Evolutionary conservation across 495 filamentous ascomycete genomes (phyloP).

Genomic region (Sabuloglossum arenarium): DNA sequence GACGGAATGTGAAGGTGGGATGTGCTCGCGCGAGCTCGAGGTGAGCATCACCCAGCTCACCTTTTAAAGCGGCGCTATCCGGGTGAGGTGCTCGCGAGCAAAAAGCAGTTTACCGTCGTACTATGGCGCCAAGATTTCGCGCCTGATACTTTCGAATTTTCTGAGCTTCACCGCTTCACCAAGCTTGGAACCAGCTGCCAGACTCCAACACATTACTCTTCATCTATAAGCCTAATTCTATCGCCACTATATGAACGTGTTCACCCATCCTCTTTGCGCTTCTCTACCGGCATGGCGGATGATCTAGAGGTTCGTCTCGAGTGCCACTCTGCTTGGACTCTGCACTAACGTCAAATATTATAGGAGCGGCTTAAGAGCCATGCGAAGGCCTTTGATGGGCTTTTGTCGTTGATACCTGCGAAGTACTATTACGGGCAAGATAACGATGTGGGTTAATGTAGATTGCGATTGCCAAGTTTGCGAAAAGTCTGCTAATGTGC

Average conservation of each 20-base stretch:
- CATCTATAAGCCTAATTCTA: background rate
- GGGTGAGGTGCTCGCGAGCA: too few relatives aligned
- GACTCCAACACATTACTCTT: background rate
- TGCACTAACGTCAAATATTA: background rate
- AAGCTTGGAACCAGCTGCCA: background rate
- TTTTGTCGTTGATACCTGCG: conserved; percentile 81
- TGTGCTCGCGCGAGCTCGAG: too few relatives aligned
- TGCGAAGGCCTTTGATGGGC: conserved; percentile 69
- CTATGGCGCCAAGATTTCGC: too few relatives aligned
- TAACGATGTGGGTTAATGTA: conserved; percentile 42
- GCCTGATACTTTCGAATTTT: background rate
- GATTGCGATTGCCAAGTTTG: background rate
- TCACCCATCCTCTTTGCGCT: background rate
- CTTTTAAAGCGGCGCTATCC: too few relatives aligned
- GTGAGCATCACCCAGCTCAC: too few relatives aligned
- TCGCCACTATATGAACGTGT: background rate
- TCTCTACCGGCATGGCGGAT: background rate
- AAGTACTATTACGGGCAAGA: conserved; percentile 84
- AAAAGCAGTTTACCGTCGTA: too few relatives aligned
- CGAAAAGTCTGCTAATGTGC: background rate
- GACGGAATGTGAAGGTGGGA: too few relatives aligned
- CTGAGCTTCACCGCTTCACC: conserved; percentile 3
- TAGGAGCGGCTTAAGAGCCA: conserved; percentile 76
- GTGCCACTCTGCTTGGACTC: background rate
- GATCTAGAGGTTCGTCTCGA: conserved; percentile 3